These are phyloP conservation scores for Dichotomocladium elegans DNA, from an alignment of 371 early-diverging fungal species.

Conservation along the genomic window DNA sequence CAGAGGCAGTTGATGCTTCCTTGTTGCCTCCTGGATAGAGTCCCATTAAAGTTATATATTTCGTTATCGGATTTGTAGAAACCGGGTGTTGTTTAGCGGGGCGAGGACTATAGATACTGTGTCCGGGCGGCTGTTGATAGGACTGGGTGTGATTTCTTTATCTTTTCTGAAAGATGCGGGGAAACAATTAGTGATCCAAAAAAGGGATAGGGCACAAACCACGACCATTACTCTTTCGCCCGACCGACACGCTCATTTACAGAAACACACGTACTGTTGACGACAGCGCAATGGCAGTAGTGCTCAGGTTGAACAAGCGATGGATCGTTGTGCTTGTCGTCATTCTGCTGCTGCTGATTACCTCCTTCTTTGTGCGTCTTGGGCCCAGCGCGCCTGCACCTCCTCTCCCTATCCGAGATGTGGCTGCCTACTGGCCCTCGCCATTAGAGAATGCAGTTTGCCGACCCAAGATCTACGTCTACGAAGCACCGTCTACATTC, in stretches of 20 bases:
- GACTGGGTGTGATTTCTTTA: too few species aligned
- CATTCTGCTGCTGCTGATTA: not conserved
- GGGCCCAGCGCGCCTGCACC: constrained; percentile 24
- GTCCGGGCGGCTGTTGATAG: too few species aligned
- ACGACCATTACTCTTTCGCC: too few species aligned
- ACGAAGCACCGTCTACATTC: constrained; percentile 35
- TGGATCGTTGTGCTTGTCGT: constrained; percentile 10
- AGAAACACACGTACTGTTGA: too few species aligned
- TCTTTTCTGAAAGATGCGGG: too few species aligned
- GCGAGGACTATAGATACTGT: too few species aligned
- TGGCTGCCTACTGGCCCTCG: constrained; percentile 45
- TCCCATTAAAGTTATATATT: too few species aligned
- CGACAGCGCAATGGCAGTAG: constrained; percentile 16
- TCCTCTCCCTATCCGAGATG: constrained; percentile 30
- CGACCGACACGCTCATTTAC: too few species aligned
- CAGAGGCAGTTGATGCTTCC: constrained; percentile 77
- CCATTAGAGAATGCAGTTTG: constrained; percentile 46
- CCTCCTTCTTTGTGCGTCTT: not conserved
- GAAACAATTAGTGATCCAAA: too few species aligned
- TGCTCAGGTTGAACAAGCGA: constrained; percentile 18
- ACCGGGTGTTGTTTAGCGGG: too few species aligned
- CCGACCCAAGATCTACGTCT: constrained; percentile 53
- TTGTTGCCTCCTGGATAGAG: constrained; percentile 92
- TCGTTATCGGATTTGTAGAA: too few species aligned
- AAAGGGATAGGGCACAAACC: too few species aligned